Base-by-base conservation (phyloP, 2,329 filamentous ascomycete species). In the Akanthomyces lecanii region DNA sequence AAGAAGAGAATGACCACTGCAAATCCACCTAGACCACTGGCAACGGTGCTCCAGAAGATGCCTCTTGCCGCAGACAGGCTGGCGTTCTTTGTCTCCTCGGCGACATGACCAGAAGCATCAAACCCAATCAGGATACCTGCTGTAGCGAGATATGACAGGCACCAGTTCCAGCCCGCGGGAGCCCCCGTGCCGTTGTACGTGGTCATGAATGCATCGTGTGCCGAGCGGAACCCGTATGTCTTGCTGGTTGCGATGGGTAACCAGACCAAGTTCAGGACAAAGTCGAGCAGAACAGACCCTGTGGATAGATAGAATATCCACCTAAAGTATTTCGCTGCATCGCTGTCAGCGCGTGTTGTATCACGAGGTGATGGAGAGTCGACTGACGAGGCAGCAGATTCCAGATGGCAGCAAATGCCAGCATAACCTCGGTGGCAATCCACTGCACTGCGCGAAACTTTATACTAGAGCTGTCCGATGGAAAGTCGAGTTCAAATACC, bases 361-460 rank as follows among this genome's bases (percentile, higher is more conserved):
- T 50, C 61, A 45, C 12, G 42, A 6, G 7, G 14, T 18, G n/a
- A 11, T 30, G 12, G 10, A 23, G 72, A 71, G 36, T 72, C 8
- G n/a, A 70, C 78, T 66, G 72, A 82, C 80, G 81, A 40, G 81
- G 80, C 40, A 83, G 65, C 21, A 82, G 79, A 65, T 83, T 83
- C 65, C 81, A 71, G 2, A 82, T 68, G 2, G 77, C 78, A 18
- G 81, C 80, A n/a, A 82, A 63, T 2, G 78, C 80, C 1, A 84
- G 75, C 57, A 84, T 68, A 1, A 82, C 64, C 66, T 84, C 82
- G 1, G 83, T 81, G 60, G 81, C 80, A 33, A 85, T 84, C 84
- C 84, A 87, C 69, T 86, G 84, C 0, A 87, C 81, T 5, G 83
- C 82, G 18, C 84, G 79, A 67, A 86, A 86, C 65, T 82, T 83